Percentiles rank a stretch among this genome's conserved stretches.
These are phyloP conservation scores for Pholiota molesta DNA, from an alignment of 768 basidiomycete species.

Conservation along the genomic window DNA sequence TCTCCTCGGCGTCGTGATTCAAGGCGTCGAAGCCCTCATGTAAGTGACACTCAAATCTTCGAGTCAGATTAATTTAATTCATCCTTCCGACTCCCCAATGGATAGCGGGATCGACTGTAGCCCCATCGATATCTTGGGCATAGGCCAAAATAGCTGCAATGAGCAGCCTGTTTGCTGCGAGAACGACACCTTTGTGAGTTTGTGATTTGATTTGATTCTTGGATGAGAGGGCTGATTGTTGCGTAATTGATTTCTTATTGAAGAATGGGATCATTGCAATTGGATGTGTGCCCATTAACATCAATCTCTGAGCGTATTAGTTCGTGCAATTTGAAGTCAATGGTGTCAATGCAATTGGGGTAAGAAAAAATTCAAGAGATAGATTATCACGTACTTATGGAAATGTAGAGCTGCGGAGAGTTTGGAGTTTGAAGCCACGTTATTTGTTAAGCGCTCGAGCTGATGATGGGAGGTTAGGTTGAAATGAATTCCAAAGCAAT, in stretches of 20 bases:
- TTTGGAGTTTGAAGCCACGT: too few species aligned
- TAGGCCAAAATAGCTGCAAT: constrained; percentile 24
- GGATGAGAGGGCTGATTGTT: not conserved
- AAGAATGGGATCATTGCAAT: constrained; percentile 31
- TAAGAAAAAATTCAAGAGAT: too few species aligned
- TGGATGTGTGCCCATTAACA: constrained; percentile 29
- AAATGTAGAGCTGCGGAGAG: too few species aligned
- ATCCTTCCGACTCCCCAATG: not conserved
- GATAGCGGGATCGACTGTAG: constrained; percentile 21
- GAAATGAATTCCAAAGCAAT: too few species aligned
- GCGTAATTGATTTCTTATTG: not conserved
- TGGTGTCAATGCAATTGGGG: not conserved
- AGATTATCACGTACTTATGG: too few species aligned
- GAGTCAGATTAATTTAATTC: not conserved
- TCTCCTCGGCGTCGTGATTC: constrained; percentile 19
- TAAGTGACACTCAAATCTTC: not conserved
- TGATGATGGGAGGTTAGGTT: too few species aligned
- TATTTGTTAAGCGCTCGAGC: too few species aligned
- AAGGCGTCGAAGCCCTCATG: constrained; percentile 20
- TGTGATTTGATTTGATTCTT: too few species aligned
- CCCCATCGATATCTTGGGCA: constrained; percentile 21
- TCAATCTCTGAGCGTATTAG: constrained; percentile 22
- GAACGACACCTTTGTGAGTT: constrained; percentile 28
- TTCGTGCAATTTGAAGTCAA: not conserved
- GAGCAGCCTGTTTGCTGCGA: constrained; percentile 30